Conservation (phyloP, 228 moss, liverwort and hornwort species). For the Sphagnum magellanicum region DNA sequence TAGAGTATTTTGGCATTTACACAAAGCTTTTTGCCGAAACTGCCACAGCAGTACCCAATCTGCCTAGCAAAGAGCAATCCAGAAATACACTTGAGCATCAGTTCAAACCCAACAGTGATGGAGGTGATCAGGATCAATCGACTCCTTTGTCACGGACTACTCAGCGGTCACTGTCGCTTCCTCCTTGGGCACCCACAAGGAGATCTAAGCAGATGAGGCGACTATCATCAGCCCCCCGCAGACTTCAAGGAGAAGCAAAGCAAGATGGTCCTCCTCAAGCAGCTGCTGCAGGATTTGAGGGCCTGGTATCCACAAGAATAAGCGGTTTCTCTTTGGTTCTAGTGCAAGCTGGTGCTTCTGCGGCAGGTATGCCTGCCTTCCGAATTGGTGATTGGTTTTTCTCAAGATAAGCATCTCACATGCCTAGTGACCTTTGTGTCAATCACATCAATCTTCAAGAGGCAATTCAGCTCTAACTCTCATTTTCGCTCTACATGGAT, state of each 20-base stretch:
- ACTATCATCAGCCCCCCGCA: constrained; percentile 67
- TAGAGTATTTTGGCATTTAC: constrained; percentile 44
- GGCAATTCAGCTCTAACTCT: neutral
- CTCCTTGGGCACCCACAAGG: constrained; percentile 32
- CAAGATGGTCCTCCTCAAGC: constrained; percentile 21
- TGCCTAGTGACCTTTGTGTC: neutral
- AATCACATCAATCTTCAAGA: neutral
- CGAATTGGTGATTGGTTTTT: neutral
- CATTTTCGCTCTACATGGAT: neutral
- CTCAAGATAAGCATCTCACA: neutral
- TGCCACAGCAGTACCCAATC: neutral
- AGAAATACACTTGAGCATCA: neutral
- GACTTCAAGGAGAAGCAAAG: constrained; percentile 33
- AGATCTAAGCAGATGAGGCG: constrained; percentile 46
- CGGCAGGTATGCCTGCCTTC: constrained; percentile 19
- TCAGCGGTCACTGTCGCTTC: constrained; percentile 68
- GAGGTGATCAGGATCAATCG: neutral
- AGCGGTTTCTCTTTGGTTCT: constrained; percentile 73
- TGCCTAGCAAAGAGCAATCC: neutral
- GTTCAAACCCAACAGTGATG: neutral
- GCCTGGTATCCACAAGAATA: constrained; percentile 24
- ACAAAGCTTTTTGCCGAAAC: constrained; percentile 23
- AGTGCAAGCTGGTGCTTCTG: constrained; percentile 43
- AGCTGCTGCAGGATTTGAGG: constrained; percentile 15
- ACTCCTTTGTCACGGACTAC: constrained; percentile 26